Percentiles rank a stretch among this genome's conserved stretches.
Evolutionary conservation across 495 filamentous ascomycete species (phyloP).

Genomic region (Oleoguttula mirabilis): DNA sequence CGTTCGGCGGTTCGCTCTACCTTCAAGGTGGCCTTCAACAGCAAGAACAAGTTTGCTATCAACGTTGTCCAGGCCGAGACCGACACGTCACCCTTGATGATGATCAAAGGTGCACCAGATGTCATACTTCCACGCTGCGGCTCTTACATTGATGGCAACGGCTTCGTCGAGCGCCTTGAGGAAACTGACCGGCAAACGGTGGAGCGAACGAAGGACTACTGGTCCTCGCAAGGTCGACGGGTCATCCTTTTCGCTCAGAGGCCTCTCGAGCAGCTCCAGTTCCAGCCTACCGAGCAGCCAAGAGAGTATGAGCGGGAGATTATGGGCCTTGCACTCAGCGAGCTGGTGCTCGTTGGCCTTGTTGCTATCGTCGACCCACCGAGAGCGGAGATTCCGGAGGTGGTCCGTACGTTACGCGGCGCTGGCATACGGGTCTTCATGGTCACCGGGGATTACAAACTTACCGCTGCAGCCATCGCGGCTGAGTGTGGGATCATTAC

Average conservation of each 20-base stretch:
- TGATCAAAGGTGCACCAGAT: constrained; percentile 55
- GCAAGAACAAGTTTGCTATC: constrained; percentile 70
- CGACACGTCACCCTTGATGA: constrained; percentile 31
- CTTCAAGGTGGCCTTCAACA: constrained; percentile 62
- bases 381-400: constrained; percentile 49
- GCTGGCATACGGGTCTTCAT: constrained; percentile 57
- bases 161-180: constrained; percentile 35
- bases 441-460: constrained; percentile 64
- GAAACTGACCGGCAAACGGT: constrained; percentile 30
- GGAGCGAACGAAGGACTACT: constrained; percentile 44
- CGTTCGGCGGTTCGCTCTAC: constrained; percentile 42
- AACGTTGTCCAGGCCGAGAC: constrained; percentile 6
- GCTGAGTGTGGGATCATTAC: constrained; percentile 54
- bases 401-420: constrained; percentile 43
- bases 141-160: constrained; percentile 37
- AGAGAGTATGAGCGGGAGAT: constrained; percentile 42
- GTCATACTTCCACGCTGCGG: constrained; percentile 46
- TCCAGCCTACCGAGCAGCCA: constrained; percentile 5
- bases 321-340: constrained; percentile 34
- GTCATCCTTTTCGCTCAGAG: constrained; percentile 56
- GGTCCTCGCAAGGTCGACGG: constrained; percentile 51
- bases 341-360: constrained; percentile 49
- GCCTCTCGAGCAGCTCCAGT: constrained; percentile 25
- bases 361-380: constrained; percentile 58
- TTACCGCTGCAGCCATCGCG: constrained; percentile 59